Conservation (phyloP, 176 grass and related monocot species). For the Ensete glaucum region DNA sequence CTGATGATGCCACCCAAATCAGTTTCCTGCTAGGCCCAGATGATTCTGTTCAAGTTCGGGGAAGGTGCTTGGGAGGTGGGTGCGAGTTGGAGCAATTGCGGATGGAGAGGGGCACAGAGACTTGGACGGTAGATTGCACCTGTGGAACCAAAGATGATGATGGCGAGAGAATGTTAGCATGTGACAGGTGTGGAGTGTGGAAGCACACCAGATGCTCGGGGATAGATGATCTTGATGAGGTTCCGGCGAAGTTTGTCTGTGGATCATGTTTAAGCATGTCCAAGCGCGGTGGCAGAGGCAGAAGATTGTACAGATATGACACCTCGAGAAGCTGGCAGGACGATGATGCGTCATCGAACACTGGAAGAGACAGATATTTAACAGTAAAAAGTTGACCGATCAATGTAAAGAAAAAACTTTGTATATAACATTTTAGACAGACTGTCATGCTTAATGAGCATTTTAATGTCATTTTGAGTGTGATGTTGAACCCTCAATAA, state of each 20-base stretch:
- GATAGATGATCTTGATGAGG: conserved; percentile 53
- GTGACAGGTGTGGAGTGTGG: conserved; percentile 63
- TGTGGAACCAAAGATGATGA: conserved; percentile 77
- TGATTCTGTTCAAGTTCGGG: conserved; percentile 26
- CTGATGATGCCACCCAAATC: conserved; percentile 32
- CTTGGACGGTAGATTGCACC: conserved; percentile 56
- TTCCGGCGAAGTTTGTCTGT: conserved; percentile 55
- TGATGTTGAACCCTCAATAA: not conserved
- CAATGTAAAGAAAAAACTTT: not conserved
- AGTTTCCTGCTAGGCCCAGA: conserved; percentile 41
- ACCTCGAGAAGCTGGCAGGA: not conserved
- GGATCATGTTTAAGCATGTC: conserved; percentile 32
- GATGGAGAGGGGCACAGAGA: conserved; percentile 58
- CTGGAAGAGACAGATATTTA: not conserved
- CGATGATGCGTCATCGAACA: not conserved
- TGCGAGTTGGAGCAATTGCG: conserved; percentile 35
- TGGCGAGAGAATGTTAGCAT: conserved; percentile 76
- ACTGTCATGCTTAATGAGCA: not conserved
- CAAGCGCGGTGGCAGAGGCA: not conserved
- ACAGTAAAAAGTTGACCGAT: not conserved
- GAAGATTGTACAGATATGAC: not conserved
- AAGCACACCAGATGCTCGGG: conserved; percentile 69
- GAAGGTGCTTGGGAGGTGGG: conserved; percentile 28
- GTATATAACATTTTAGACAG: not conserved
- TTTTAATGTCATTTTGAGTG: not conserved